Evolutionary conservation across 1,284 basidiomycete genomes (phyloP).

Genomic region (Puccinia horiana): DNA sequence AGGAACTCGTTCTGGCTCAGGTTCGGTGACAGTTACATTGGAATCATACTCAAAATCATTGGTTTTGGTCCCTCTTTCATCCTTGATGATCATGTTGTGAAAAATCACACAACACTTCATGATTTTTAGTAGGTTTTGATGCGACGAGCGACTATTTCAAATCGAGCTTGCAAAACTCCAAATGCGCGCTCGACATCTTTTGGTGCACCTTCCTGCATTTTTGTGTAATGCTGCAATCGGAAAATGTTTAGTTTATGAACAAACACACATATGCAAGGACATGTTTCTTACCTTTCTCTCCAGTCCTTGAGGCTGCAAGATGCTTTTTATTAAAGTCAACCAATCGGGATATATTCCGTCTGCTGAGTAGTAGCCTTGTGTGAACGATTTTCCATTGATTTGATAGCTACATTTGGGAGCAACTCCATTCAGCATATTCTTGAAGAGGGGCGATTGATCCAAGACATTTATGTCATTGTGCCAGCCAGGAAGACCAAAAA

Average conservation of each 20-base stretch:
- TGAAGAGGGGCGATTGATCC: conserved; percentile 4
- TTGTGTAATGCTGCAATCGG: neutral
- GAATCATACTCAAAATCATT: neutral
- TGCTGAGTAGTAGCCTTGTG: conserved; percentile 1
- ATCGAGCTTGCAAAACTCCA: too few species aligned
- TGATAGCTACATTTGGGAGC: neutral
- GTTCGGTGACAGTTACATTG: too few species aligned
- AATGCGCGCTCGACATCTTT: conserved; percentile 21
- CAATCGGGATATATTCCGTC: conserved; percentile 31
- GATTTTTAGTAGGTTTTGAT: neutral
- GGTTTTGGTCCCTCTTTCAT: neutral
- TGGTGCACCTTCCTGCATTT: neutral
- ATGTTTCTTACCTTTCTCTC: too few species aligned
- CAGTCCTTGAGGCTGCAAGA: conserved; percentile 11
- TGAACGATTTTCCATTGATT: neutral
- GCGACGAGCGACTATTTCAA: neutral
- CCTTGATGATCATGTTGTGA: conserved; percentile 22
- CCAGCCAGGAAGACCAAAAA: conserved; percentile 10
- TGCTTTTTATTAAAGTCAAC: neutral
- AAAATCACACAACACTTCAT: too few species aligned
- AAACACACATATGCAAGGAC: too few species aligned
- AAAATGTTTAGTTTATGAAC: too few species aligned
- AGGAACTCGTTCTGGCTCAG: too few species aligned
- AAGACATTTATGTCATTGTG: conserved; percentile 18
- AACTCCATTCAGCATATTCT: neutral